Evolutionary conservation across 2,329 filamentous ascomycete species (phyloP).

Genomic region (Neonectria faginata): DNA sequence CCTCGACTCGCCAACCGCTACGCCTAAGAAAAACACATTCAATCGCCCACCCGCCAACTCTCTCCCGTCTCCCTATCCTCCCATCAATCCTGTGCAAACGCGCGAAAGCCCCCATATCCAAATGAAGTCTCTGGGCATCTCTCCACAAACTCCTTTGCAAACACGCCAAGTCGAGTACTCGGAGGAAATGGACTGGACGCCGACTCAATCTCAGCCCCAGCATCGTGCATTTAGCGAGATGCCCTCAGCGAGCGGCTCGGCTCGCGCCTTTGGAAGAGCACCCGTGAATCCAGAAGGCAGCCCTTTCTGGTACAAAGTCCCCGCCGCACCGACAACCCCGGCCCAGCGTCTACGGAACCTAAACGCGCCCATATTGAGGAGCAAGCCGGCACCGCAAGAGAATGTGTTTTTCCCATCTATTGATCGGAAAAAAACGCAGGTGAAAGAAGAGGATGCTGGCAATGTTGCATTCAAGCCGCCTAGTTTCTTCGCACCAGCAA

Average conservation of each 20-base stretch:
- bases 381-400: conserved; percentile 58
- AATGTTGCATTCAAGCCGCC: conserved; percentile 67
- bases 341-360: conserved; percentile 72
- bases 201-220: conserved; percentile 57
- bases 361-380: conserved; percentile 64
- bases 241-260: conserved; percentile 53
- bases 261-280: conserved; percentile 59
- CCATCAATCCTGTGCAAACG: conserved; percentile 28
- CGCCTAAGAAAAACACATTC: conserved; percentile 29
- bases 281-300: conserved; percentile 58
- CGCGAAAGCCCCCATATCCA: conserved; percentile 21
- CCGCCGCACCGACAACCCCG: conserved; percentile 75
- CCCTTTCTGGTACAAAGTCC: conserved; percentile 78
- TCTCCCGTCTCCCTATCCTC: conserved; percentile 34
- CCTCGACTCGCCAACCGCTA: conserved; percentile 41
- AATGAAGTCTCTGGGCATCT: conserved; percentile 36
- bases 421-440: conserved; percentile 30
- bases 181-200: conserved; percentile 81
- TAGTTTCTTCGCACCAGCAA: conserved; percentile 66
- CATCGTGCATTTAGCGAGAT: conserved; percentile 66
- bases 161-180: conserved; percentile 51
- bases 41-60: conserved; percentile 33
- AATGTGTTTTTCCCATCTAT: conserved; percentile 63
- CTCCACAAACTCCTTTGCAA: conserved; percentile 30
- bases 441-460: conserved; percentile 25